phyloP scores from a whole-genome alignment of 768 basidiomycete genomes.

The Pisolithus albus region DNA sequence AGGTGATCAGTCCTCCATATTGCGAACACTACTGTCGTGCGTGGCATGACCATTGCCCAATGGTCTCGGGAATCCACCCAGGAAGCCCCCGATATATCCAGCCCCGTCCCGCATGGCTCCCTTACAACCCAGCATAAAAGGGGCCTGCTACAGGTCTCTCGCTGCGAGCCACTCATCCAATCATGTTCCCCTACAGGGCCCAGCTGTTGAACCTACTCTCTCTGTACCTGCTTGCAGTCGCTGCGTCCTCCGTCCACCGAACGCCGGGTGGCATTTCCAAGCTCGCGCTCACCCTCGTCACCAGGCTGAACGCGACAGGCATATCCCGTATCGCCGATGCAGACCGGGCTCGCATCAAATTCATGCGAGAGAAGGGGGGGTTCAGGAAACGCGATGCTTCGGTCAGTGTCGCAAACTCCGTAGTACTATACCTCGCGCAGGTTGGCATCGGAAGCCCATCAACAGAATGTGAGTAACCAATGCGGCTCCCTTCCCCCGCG shows the following conservation, averaged over 20 bases:
- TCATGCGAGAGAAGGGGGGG: slow-evolving; percentile 1
- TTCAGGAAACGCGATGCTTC: slow-evolving; percentile 5
- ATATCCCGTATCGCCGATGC: slow-evolving; percentile 6
- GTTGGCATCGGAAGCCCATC: slow-evolving; percentile 23
- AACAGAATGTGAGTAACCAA: slow-evolving; percentile 18
- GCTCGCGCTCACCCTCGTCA: slow-evolving; percentile 9
- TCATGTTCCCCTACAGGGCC: slow-evolving; percentile 7
- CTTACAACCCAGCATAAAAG: too few relatives aligned
- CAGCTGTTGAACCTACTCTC: slow-evolving; percentile 10
- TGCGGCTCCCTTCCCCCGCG: too few relatives aligned
- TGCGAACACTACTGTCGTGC: too few relatives aligned
- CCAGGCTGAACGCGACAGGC: slow-evolving; percentile 9
- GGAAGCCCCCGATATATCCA: too few relatives aligned
- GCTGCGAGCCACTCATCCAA: too few relatives aligned
- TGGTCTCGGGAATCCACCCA: too few relatives aligned
- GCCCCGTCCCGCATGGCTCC: too few relatives aligned
- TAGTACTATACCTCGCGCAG: slow-evolving; percentile 21
- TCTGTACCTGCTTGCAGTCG: slow-evolving; percentile 7
- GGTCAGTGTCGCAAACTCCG: slow-evolving; percentile 13
- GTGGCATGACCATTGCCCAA: too few relatives aligned
- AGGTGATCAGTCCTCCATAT: too few relatives aligned
- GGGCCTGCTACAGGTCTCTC: too few relatives aligned
- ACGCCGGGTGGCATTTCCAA: background rate
- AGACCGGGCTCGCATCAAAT: slow-evolving; percentile 17
- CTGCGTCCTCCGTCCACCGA: slow-evolving; percentile 8